Conservation (phyloP, 2,329 filamentous ascomycete species). For the Hawksworthiomyces lignivorus region DNA sequence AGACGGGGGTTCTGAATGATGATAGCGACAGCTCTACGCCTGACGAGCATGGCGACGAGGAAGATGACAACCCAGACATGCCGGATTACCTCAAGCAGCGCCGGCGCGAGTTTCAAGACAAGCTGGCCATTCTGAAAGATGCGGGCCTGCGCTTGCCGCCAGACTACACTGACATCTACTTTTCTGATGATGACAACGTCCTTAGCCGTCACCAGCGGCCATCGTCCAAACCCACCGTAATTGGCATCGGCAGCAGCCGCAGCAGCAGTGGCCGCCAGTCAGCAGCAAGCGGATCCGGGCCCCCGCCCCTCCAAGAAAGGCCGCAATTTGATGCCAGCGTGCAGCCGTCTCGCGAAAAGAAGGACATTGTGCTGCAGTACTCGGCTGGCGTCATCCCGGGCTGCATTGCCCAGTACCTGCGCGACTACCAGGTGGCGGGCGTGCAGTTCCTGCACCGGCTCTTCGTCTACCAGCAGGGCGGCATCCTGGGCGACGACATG, state of each 20-base stretch:
- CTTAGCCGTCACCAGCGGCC: conserved; percentile 9
- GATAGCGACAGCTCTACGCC: conserved; percentile 2
- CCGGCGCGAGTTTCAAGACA: conserved; percentile 60
- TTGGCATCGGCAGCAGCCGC: not conserved
- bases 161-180: conserved; percentile 64
- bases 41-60: conserved; percentile 12
- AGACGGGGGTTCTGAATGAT: not conserved
- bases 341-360: conserved; percentile 60
- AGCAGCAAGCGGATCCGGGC: not conserved
- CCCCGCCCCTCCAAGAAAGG: conserved; percentile 43
- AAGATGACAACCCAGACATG: conserved; percentile 33
- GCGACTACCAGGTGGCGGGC: conserved; percentile 85
- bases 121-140: conserved; percentile 51
- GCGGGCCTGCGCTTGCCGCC: conserved; percentile 71
- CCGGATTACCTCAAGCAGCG: conserved; percentile 67
- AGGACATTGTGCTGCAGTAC: conserved; percentile 65
- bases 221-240: too few relatives aligned
- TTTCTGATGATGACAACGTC: conserved; percentile 54
- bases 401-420: conserved; percentile 81
- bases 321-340: conserved; percentile 57
- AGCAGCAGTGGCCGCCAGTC: not conserved
- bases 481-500: conserved; percentile 94
- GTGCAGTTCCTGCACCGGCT: conserved; percentile 77
- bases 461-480: conserved; percentile 86
- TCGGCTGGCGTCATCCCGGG: conserved; percentile 80